Evolutionary conservation across 352 stramenopile species (phyloP), one percentile per base, ranked within the genome.

Genomic region (Pythium biforme): DNA sequence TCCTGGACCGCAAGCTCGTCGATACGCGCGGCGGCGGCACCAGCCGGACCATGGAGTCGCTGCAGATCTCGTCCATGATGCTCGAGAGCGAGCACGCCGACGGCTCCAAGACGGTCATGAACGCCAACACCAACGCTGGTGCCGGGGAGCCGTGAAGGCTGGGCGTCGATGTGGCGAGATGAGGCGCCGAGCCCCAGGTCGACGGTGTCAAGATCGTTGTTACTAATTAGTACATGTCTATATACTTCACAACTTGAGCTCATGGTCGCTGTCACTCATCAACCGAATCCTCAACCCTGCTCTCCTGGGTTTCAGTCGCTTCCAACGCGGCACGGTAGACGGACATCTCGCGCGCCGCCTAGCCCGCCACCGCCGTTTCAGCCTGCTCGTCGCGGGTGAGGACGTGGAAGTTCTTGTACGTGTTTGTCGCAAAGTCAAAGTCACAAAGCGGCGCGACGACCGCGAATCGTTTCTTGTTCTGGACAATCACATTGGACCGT

Each of bases 401-500:
- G 2, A 55, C 69, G 53, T 90, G 77, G 50, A 83, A 90, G 48
- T 86, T 81, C 34, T 81, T 87, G 73, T 94, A 96, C 41, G 72
- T 84, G 63, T 91, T 94, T 19, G 76, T 89, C 27, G 77, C 79
- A 23, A 79, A 77, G 63, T 96, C 85, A 45, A 92, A 95, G 59
- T 92, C 83, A 51, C 88, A 96, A 25, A 70, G 66, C 10, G 88
- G 88, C 0, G 68, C 65, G 6, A 73, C 68, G 45, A 96, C 72
- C 23, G 49, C 60, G 52, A 95, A 87, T 17, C 72, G 79, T 60
- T 96, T 96, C 51, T 79, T 86, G 63, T 89, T 87, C 66, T 96
- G 79, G 12, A 95, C 74, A 40, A 96, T 86, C 55, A 88, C 86
- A 56, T 90, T 91, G 59, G 86, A 90, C 8, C 75, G 70, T 50